These are phyloP conservation scores for Coniella vitis DNA, from an alignment of 2,329 filamentous ascomycete species.

Conservation along the genomic window DNA sequence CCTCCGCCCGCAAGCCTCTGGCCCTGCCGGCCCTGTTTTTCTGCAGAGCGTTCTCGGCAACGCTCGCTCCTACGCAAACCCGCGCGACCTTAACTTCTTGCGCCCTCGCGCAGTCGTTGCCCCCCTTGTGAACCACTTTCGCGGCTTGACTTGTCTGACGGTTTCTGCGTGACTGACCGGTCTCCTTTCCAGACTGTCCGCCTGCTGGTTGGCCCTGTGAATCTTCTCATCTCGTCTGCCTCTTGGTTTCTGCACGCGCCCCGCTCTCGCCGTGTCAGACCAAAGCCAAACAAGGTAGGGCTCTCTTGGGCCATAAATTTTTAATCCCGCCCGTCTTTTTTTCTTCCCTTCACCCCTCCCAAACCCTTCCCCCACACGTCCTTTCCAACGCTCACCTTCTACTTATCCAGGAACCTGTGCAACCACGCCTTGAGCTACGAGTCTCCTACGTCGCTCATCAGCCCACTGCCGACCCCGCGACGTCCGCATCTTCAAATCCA, in stretches of 20 bases:
- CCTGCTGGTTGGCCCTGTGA: background rate
- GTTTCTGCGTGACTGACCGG: background rate
- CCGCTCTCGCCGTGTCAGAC: slow-evolving; percentile 6
- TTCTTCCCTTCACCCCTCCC: background rate
- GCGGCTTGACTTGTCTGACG: background rate
- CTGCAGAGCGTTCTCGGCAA: slow-evolving; percentile 3
- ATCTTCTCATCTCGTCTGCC: background rate
- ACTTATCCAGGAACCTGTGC: background rate
- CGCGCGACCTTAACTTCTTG: background rate
- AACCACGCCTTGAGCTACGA: background rate
- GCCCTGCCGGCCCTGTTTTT: background rate
- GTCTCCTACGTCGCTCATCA: slow-evolving; percentile 1
- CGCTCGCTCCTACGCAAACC: background rate
- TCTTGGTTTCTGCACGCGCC: background rate
- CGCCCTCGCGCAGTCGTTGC: background rate
- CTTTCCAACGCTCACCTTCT: slow-evolving; percentile 6
- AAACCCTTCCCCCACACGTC: too few species aligned
- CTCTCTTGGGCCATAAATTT: slow-evolving; percentile 4
- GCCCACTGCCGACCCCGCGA: slow-evolving; percentile 1
- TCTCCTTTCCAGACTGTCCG: background rate
- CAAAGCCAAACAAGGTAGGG: slow-evolving; percentile 6
- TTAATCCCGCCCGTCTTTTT: slow-evolving; percentile 5
- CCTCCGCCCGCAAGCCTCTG: background rate
- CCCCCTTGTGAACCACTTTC: too few species aligned
- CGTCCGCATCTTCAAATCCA: background rate